Base-by-base conservation (phyloP, 306 rosid genomes). In the Citrullus mucosospermus region DNA sequence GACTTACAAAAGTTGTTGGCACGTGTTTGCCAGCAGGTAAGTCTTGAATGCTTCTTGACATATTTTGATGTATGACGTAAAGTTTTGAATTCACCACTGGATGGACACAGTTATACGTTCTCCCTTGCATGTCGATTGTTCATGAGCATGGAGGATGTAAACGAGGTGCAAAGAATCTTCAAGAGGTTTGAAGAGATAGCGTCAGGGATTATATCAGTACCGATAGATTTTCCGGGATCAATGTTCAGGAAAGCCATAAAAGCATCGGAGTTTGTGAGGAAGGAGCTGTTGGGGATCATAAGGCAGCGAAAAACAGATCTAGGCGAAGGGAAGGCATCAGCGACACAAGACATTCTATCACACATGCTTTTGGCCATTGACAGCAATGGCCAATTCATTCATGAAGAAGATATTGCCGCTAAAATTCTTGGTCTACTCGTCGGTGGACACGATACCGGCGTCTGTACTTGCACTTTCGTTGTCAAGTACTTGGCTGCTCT, bases 371-470 rank as follows among this genome's bases (percentile, higher is more conserved):
- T 54, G 30, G 5, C 48, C 15, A 12, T 30, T 38, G 38, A 76
- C 20, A 28, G n/a, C 30, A 55, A n/a, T 28, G 54, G 68, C 16
- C 67, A 76, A 15, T 76, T 32, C 67, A 76, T 78, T 60, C 13
- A 62, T 9, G 80, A 78, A 28, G 32, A 34, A 34, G 80, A 78
- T 44, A 78, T 78, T 6, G 74, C 60, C 2, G 41, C 66, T n/a
- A 78, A 43, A 20, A 61, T 78, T 2, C 59, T 78, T 3, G 80
- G 68, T 5, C 32, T 78, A 12, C 38, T 77, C 36, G 50, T 77
- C 51, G 80, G 80, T 15, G 71, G 72, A 58, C 71, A 77, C 18
- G 80, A 77, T 39, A 77, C 80, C 22, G 71, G 71, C 4, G 32
- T 69, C 30, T 30, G 44, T 8, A 34, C 67, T 22, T 25, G 54